Base-by-base conservation (phyloP, 1,139 yeast species). In the Scheffersomyces quercinus region DNA sequence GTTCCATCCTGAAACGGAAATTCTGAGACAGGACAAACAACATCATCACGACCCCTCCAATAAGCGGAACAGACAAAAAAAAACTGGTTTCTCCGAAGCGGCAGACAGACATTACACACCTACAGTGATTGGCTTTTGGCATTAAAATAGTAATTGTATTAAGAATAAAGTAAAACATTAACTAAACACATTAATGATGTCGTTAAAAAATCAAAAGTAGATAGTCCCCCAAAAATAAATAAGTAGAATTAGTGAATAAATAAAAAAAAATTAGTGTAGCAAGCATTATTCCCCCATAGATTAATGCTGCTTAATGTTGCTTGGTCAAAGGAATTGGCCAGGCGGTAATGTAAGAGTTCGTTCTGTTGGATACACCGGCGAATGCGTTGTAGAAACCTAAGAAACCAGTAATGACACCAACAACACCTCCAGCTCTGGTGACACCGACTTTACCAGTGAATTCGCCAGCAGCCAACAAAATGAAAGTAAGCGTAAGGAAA, bases 361-460 rank as follows among this genome's bases (percentile, higher is more conserved):
- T 58, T 4, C 48, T 50, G 44, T 62, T 74, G 32, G 70, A 67
- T 38, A 67, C 54, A 56, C 78, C 78, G 2, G 77, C 73, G 43
- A 62, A 67, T 45, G 70, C 76, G 52, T 77, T 77, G 60, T 75
- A 84, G 70, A 84, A 83, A 4, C 88, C 93, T 38, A 77, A 58
- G 35, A 80, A 65, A 5, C 86, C 79, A 13, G 86, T 75, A 37
- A 84, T 58, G 30, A 84, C 66, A 28, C 89, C 88, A 53, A 82
- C 64, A 38, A 81, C 82, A 35, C 91, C 93, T 47, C 88, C 91
- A n/a, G 88, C 89, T 56, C 77, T 79, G 37, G 70, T 67, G 5
- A 75, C 67, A 13, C 68, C 67, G 5, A 67, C 72, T 13, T 68
- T 67, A 3, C 72, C 75, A n/a, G 74, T 63, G 53, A 83, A 78